Percentiles rank a stretch among this genome's conserved stretches.
phyloP scores from a whole-genome alignment of 371 early-diverging fungal genomes.

The Mortierella polycephala region DNA sequence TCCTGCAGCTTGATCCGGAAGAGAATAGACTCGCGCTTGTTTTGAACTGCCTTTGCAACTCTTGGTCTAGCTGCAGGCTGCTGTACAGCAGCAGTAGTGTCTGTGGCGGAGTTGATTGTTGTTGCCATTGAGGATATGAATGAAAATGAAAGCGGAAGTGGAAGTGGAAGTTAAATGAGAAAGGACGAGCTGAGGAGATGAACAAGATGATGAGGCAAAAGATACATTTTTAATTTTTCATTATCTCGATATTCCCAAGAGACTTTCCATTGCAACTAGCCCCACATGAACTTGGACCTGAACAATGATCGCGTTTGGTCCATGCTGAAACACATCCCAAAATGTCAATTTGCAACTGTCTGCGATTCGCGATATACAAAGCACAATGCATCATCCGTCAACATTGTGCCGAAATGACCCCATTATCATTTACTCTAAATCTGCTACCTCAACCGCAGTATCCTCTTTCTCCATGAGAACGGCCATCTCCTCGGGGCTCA shows the following conservation, averaged over 20 bases:
- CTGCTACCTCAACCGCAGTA: not conserved
- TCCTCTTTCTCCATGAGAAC: constrained; percentile 4
- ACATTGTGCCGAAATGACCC: too few species aligned
- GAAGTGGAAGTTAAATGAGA: constrained; percentile 4
- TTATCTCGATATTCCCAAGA: too few species aligned
- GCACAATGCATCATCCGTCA: too few species aligned
- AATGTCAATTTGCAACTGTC: too few species aligned
- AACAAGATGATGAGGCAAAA: not conserved
- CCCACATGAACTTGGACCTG: too few species aligned
- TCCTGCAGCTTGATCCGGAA: constrained; percentile 51
- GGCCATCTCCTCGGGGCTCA: constrained; percentile 24
- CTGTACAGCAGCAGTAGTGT: constrained; percentile 1
- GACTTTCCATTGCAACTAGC: too few species aligned
- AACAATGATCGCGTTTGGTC: too few species aligned
- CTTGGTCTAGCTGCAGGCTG: constrained; percentile 1
- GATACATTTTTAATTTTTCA: not conserved
- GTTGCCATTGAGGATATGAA: constrained; percentile 13
- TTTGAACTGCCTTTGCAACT: constrained; percentile 34
- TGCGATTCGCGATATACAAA: too few species aligned
- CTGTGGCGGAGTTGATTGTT: constrained; percentile 12
- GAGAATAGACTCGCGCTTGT: constrained; percentile 46
- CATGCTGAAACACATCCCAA: too few species aligned
- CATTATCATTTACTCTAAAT: too few species aligned
- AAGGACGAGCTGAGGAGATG: not conserved
- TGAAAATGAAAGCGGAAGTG: not conserved